Conservation (phyloP, 2,329 filamentous ascomycete genomes). For the Colletotrichum gloeosporioides region DNA sequence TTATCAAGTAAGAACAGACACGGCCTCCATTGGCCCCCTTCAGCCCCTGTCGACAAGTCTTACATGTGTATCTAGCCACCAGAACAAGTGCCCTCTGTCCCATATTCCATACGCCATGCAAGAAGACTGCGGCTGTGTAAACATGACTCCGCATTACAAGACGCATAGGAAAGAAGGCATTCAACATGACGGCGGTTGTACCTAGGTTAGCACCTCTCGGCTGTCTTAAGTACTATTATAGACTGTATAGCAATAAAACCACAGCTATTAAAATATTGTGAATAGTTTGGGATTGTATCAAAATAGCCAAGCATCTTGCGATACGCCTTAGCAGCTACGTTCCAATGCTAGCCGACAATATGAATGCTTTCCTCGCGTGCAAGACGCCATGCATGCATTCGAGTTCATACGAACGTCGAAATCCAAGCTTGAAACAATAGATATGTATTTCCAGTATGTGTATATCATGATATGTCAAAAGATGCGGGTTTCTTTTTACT, state of each 20-base stretch:
- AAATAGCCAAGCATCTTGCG: background rate
- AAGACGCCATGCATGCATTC: no score
- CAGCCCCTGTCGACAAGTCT: background rate
- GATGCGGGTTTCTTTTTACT: no score
- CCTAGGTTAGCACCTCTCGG: background rate
- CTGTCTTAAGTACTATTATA: background rate
- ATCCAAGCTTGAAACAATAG: no score
- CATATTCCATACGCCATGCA: background rate
- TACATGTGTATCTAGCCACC: background rate
- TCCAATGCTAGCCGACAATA: fast-evolving
- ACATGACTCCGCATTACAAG: background rate
- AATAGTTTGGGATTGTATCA: background rate
- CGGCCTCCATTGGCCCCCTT: fast-evolving
- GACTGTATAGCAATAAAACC: background rate
- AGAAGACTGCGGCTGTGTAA: background rate
- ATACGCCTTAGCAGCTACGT: background rate
- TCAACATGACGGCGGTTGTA: background rate
- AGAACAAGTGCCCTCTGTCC: background rate
- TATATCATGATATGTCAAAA: no score
- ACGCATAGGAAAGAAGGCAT: background rate
- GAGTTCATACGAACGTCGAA: no score
- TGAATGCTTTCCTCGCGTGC: no score
- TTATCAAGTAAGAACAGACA: background rate
- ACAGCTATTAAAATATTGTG: background rate
- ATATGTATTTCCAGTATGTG: no score